phyloP scores from a whole-genome alignment of 208 protist genomes.

The Leishmania arabica region DNA sequence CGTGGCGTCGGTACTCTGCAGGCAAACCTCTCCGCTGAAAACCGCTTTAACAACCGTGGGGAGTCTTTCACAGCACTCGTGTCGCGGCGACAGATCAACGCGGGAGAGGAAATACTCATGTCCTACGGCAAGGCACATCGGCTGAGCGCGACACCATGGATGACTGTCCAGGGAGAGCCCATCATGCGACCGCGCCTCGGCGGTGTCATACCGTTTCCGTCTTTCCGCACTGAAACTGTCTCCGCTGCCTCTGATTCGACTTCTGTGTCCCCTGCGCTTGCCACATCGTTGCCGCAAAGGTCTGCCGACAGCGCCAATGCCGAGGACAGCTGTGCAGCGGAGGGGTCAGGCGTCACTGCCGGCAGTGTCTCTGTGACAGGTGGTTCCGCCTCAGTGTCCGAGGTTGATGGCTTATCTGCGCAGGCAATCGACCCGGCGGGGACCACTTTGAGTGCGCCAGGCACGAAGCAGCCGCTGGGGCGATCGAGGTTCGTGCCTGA shows the following conservation, averaged over 20 bases:
- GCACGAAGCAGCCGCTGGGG: background rate
- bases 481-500: background rate
- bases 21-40: constrained; percentile 84
- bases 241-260: background rate
- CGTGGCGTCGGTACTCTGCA: constrained; percentile 63
- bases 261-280: background rate
- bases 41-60: constrained; percentile 70
- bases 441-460: background rate
- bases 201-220: constrained; percentile 72
- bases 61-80: constrained; percentile 90
- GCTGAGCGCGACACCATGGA: constrained; percentile 69
- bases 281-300: background rate
- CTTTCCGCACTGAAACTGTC: constrained; percentile 10
- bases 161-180: constrained; percentile 54
- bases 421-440: background rate
- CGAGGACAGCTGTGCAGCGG: background rate
- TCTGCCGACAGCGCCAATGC: background rate
- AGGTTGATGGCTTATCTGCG: background rate
- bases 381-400: background rate
- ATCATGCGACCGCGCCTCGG: constrained; percentile 62
- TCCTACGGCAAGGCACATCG: constrained; percentile 87
- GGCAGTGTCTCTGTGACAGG: background rate
- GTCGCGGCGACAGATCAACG: constrained; percentile 61
- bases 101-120: constrained; percentile 91
- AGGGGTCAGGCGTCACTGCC: background rate